Conservation (phyloP, 2,329 filamentous ascomycete species). For the Drechslera avenae region DNA sequence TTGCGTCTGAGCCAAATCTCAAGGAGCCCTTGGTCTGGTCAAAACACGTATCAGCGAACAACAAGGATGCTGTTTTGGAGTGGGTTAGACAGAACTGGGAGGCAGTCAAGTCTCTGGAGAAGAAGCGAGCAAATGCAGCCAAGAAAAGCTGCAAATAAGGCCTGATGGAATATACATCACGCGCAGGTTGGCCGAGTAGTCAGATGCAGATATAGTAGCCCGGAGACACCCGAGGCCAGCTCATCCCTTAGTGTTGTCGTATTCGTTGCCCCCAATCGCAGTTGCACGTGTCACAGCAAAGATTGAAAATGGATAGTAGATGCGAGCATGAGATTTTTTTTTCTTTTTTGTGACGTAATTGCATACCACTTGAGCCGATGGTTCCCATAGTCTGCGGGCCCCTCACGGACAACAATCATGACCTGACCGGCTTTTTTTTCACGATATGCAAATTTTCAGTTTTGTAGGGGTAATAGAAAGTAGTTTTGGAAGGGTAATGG, state of each 20-base stretch:
- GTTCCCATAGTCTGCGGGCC: slow-evolving; percentile 20
- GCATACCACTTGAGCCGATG: slow-evolving; percentile 25
- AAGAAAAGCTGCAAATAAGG: slow-evolving; percentile 16
- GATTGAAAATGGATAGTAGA: neutral
- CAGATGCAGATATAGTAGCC: neutral
- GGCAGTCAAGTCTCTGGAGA: slow-evolving; percentile 39
- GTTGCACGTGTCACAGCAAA: neutral
- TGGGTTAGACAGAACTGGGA: slow-evolving; percentile 44
- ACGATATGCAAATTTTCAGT: slow-evolving; percentile 41
- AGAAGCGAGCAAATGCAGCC: slow-evolving; percentile 22
- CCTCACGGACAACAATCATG: slow-evolving; percentile 3
- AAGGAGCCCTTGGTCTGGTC: slow-evolving; percentile 32
- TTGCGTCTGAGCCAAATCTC: slow-evolving; percentile 20
- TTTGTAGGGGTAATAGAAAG: slow-evolving; percentile 46
- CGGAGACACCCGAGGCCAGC: neutral
- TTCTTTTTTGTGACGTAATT: slow-evolving; percentile 15
- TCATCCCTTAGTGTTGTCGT: neutral
- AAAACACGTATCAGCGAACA: slow-evolving; percentile 12
- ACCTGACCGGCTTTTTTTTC: slow-evolving; percentile 2
- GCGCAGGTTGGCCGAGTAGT: neutral
- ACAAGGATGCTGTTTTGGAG: slow-evolving; percentile 20
- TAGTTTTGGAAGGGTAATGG: slow-evolving; percentile 45
- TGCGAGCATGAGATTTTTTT: slow-evolving; percentile 8
- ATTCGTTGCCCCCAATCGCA: neutral
- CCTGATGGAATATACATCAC: neutral